phyloP scores from a whole-genome alignment of 2,329 filamentous ascomycete species.

The Hyphodiscus sp. region DNA sequence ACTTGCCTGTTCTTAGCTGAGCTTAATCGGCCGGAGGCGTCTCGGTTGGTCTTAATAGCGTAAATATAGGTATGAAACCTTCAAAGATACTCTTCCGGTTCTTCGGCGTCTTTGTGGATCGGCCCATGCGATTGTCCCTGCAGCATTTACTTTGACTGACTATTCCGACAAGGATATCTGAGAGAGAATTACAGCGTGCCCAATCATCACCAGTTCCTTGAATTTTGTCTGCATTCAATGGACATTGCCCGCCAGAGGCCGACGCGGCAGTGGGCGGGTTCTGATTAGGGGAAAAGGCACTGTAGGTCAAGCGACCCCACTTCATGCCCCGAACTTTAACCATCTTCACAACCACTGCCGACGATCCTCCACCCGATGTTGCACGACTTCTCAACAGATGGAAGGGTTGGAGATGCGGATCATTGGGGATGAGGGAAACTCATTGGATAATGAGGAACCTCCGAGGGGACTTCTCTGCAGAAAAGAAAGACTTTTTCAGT shows the following conservation, averaged over 20 bases:
- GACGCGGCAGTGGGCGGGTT: no score
- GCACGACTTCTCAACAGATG: not conserved
- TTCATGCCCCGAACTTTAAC: not conserved
- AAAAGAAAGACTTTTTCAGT: not conserved
- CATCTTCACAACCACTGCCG: not conserved
- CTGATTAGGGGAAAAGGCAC: no score
- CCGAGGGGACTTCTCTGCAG: not conserved
- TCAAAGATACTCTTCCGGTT: not conserved
- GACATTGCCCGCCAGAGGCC: not conserved
- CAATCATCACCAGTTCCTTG: not conserved
- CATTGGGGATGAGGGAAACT: not conserved
- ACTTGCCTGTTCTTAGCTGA: no score
- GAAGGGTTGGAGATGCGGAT: not conserved
- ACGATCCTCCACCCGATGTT: not conserved
- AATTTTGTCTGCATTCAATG: not conserved
- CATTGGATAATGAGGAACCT: not conserved
- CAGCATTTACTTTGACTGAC: slow-evolving; percentile 1
- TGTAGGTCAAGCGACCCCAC: no score
- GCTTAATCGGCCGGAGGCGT: no score
- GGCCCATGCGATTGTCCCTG: not conserved
- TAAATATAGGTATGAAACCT: no score
- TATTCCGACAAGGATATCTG: not conserved
- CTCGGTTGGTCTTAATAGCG: no score
- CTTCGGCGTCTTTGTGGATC: slow-evolving; percentile 19
- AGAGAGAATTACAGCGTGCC: slow-evolving; percentile 2